Evolutionary conservation across 1,139 yeast species (phyloP).

Genomic region (Pichia inconspicua): DNA sequence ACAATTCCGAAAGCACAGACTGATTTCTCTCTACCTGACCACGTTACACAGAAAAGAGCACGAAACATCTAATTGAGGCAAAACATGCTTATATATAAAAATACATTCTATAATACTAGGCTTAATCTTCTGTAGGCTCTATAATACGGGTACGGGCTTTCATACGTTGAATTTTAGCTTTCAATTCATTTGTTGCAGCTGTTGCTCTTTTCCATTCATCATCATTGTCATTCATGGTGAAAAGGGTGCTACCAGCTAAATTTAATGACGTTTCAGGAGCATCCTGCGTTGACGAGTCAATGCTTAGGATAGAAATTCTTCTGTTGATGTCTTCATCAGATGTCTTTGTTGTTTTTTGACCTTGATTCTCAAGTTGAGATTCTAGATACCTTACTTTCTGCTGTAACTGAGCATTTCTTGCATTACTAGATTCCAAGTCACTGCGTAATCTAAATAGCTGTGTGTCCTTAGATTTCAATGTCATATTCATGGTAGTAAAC

Average conservation of each 20-base stretch:
- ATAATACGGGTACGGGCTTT: slow-evolving; percentile 49
- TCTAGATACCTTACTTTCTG: slow-evolving; percentile 12
- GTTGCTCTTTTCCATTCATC: slow-evolving; percentile 89
- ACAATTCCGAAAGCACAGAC: background rate
- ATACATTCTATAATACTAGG: background rate
- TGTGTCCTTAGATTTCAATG: slow-evolving; percentile 58
- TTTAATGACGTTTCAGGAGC: slow-evolving; percentile 5
- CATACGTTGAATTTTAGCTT: slow-evolving; percentile 86
- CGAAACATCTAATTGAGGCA: too few species aligned
- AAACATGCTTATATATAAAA: background rate
- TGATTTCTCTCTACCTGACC: too few species aligned
- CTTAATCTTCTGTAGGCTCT: slow-evolving; percentile 9
- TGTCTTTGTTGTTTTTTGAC: slow-evolving; percentile 6
- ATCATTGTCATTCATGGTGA: slow-evolving; percentile 41
- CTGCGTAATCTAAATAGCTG: slow-evolving; percentile 52
- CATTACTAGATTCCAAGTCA: slow-evolving; percentile 50
- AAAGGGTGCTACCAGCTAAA: slow-evolving; percentile 10
- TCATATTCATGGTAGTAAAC: slow-evolving; percentile 43
- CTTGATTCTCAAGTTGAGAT: slow-evolving; percentile 4
- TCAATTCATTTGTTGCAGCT: slow-evolving; percentile 71
- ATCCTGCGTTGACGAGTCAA: slow-evolving; percentile 12
- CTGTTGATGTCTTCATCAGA: slow-evolving; percentile 23
- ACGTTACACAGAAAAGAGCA: too few species aligned
- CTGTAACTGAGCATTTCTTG: slow-evolving; percentile 44
- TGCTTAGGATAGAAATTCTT: slow-evolving; percentile 23